Conservation (phyloP, 768 basidiomycete species). For the Floccularia luteovirens region DNA sequence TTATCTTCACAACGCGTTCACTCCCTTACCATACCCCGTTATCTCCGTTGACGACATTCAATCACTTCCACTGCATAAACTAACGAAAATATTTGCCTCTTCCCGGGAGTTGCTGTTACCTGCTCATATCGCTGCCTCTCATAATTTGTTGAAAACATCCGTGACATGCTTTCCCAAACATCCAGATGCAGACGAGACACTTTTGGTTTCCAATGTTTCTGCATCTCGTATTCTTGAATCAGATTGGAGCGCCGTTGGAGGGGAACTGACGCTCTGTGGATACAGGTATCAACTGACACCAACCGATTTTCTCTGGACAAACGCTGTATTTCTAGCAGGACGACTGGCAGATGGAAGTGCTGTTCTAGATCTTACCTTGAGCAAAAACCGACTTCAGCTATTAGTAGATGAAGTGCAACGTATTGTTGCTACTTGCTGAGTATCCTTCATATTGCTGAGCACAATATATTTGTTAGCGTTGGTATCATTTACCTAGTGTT, state of each 20-base stretch:
- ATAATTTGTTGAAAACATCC: constrained; percentile 15
- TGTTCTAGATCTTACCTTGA: constrained; percentile 30
- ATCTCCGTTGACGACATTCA: constrained; percentile 25
- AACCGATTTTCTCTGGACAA: constrained; percentile 23
- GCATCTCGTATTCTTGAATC: constrained; percentile 30
- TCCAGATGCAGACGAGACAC: constrained; percentile 24
- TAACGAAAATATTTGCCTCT: constrained; percentile 14
- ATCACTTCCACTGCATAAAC: constrained; percentile 17
- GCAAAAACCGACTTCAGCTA: constrained; percentile 17
- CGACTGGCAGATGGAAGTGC: constrained; percentile 27
- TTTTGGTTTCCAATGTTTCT: constrained; percentile 31
- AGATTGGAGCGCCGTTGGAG: constrained; percentile 28
- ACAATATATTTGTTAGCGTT: too few species aligned
- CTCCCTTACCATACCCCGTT: constrained; percentile 31
- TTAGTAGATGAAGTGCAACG: constrained; percentile 20
- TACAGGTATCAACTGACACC: constrained; percentile 31
- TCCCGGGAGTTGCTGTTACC: constrained; percentile 14
- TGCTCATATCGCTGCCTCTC: constrained; percentile 21
- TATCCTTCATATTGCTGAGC: too few species aligned
- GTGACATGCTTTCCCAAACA: constrained; percentile 23
- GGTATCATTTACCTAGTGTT: too few species aligned
- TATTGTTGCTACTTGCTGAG: constrained; percentile 3
- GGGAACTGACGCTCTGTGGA: constrained; percentile 24
- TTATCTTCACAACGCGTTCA: constrained; percentile 30
- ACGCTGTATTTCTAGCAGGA: constrained; percentile 29